phyloP scores from a whole-genome alignment of 345 rosid genomes.

The Eucalyptus shirleyi region DNA sequence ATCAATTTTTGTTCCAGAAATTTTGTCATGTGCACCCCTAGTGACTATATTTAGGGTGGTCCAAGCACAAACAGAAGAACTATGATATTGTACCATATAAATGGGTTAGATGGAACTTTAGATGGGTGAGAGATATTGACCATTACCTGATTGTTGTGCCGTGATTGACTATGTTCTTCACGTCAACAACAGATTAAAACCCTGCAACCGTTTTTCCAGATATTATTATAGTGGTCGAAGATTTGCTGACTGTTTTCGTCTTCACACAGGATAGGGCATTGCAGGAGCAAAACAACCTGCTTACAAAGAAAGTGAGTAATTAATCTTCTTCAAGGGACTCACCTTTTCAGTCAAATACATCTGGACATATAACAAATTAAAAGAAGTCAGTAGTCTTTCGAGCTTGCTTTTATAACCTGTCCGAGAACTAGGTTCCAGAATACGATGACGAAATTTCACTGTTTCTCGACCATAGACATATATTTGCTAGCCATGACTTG shows the following conservation, averaged over 20 bases:
- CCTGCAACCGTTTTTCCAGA: background rate
- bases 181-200: background rate
- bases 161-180: background rate
- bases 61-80: too few relatives aligned
- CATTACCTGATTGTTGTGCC: background rate
- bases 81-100: background rate
- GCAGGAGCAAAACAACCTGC: slow-evolving; percentile 15
- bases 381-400: background rate
- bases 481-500: background rate
- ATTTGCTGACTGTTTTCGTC: background rate
- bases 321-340: background rate
- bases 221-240: background rate
- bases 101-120: background rate
- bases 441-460: background rate
- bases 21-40: too few relatives aligned
- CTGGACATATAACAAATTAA: background rate
- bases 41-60: background rate
- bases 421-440: background rate
- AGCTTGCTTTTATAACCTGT: background rate
- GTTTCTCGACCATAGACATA: background rate
- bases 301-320: slow-evolving; percentile 2
- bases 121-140: background rate
- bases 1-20: too few relatives aligned
- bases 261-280: slow-evolving; percentile 8
- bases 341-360: background rate